A percentile compares a stretch with the other conserved stretches of the same genome.
Conservation (phyloP, 2,329 filamentous ascomycete species). For the Raffaelea arxii region DNA sequence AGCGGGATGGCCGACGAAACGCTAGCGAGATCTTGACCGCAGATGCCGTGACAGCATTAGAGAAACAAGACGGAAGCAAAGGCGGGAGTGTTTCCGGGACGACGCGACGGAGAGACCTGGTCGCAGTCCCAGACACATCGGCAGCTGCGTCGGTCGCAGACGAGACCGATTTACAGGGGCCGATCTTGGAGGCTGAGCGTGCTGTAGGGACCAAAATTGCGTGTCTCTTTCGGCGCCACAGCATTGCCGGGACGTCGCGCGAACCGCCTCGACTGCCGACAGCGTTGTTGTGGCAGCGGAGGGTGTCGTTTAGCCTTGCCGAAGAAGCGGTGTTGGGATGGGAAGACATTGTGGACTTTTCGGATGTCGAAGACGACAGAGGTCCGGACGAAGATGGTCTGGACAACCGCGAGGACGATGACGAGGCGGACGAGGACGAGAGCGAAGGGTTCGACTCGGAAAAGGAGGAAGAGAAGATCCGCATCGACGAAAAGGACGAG, state of each 20-base stretch:
- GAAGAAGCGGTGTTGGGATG: constrained; percentile 65
- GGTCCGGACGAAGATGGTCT: background rate
- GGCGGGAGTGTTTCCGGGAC: background rate
- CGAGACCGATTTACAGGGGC: constrained; percentile 49
- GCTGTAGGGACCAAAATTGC: constrained; percentile 24
- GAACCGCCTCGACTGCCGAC: background rate
- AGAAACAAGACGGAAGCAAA: constrained; percentile 7
- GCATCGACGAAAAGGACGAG: constrained; percentile 16
- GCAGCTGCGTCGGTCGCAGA: constrained; percentile 49
- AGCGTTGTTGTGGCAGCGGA: constrained; percentile 45
- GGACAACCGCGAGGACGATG: background rate
- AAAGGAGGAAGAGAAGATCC: background rate
- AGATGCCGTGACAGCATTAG: constrained; percentile 3
- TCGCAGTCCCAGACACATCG: constrained; percentile 38
- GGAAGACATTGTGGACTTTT: constrained; percentile 41
- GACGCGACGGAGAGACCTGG: constrained; percentile 30
- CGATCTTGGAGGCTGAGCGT: constrained; percentile 38
- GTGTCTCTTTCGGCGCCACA: constrained; percentile 53
- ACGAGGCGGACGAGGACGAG: constrained; percentile 18
- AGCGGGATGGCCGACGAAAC: background rate
- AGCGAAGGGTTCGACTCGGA: constrained; percentile 12
- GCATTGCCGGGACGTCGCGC: constrained; percentile 29
- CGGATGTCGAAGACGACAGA: constrained; percentile 14
- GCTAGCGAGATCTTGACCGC: background rate
- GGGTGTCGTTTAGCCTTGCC: constrained; percentile 65